Percentiles rank a stretch among this genome's conserved stretches.
Evolutionary conservation across 495 filamentous ascomycete genomes (phyloP).

Genomic region (Aspergillus incahuasiensis): DNA sequence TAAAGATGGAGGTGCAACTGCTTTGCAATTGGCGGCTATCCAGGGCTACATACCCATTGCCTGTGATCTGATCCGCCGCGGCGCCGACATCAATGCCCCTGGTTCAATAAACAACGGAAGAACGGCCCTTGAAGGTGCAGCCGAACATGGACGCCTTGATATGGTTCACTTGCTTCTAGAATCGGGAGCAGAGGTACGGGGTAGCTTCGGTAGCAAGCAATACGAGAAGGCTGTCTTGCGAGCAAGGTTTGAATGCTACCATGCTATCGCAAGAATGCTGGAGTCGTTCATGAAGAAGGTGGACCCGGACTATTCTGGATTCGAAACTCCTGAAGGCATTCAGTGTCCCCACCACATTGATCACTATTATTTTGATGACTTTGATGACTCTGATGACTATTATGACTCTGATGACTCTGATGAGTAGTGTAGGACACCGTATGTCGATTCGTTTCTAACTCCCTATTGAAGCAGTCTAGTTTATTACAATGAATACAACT

Average conservation of each 20-base stretch:
- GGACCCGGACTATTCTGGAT: background rate
- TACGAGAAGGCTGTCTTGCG: background rate
- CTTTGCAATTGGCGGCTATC: conserved; percentile 21
- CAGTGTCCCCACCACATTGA: too few relatives aligned
- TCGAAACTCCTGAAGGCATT: too few relatives aligned
- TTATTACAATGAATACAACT: too few relatives aligned
- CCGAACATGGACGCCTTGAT: background rate
- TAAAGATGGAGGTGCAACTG: conserved; percentile 11
- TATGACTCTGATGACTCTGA: background rate
- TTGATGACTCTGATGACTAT: background rate
- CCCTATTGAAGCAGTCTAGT: too few relatives aligned
- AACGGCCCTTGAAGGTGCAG: background rate
- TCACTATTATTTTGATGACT: background rate
- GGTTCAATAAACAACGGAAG: conserved; percentile 10
- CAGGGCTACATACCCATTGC: conserved; percentile 23
- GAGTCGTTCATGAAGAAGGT: background rate
- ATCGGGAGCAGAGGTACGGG: background rate
- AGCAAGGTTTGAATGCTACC: background rate
- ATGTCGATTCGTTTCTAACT: too few relatives aligned
- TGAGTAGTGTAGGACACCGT: too few relatives aligned
- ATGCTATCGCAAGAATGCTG: background rate
- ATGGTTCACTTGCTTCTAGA: background rate
- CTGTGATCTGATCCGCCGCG: conserved; percentile 17
- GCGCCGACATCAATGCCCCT: conserved; percentile 27
- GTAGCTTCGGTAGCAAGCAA: background rate